Evolutionary conservation across 306 rosid species (phyloP).

Genomic region (Medicago ruthenica): DNA sequence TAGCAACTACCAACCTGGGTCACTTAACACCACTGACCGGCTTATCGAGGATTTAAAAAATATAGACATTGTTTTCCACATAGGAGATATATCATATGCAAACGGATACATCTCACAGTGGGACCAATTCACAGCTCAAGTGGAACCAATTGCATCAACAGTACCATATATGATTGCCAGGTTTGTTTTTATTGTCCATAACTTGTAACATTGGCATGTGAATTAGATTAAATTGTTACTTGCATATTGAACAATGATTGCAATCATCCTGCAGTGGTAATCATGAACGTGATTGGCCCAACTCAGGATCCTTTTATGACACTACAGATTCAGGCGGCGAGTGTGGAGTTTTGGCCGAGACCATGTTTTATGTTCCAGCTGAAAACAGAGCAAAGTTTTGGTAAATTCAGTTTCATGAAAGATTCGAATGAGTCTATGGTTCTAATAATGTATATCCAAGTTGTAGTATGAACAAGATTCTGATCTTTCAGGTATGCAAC

Average conservation of each 20-base stretch:
- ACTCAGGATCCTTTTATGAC: constrained; percentile 77
- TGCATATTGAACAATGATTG: constrained; percentile 30
- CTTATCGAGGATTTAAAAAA: constrained; percentile 72
- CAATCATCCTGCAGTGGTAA: constrained; percentile 67
- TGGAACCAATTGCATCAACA: constrained; percentile 85
- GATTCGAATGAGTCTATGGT: background rate
- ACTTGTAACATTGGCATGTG: constrained; percentile 19
- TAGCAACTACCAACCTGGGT: constrained; percentile 78
- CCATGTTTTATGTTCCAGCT: constrained; percentile 91
- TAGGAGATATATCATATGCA: constrained; percentile 85
- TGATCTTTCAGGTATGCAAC: constrained; percentile 66
- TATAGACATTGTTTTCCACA: constrained; percentile 84
- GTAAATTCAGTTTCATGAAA: constrained; percentile 49
- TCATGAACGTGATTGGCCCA: constrained; percentile 93
- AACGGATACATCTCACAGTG: constrained; percentile 93
- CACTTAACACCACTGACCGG: constrained; percentile 82
- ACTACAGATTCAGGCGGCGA: constrained; percentile 92
- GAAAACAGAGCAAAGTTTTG: constrained; percentile 92
- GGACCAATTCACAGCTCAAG: constrained; percentile 96
- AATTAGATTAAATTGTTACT: constrained; percentile 16
- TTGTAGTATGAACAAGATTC: constrained; percentile 2
- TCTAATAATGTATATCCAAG: constrained; percentile 1
- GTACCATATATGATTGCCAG: constrained; percentile 94
- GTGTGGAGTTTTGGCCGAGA: constrained; percentile 88
- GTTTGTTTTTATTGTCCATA: constrained; percentile 50